Evolutionary conservation across 257 asterid species (phyloP).

Genomic region (Ehretia macrophylla): DNA sequence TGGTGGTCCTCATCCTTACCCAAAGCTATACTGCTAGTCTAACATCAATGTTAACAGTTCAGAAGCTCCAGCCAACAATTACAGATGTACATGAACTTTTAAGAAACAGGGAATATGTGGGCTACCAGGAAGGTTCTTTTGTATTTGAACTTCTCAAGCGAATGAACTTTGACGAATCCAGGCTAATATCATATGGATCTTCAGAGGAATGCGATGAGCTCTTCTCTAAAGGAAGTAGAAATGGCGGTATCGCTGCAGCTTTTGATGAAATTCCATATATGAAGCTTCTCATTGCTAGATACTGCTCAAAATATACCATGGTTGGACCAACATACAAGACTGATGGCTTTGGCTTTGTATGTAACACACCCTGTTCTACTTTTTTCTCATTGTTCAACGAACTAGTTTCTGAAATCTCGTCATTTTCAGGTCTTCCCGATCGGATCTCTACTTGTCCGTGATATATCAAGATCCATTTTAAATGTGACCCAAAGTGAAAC

Average conservation of each 20-base stretch:
- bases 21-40: conserved; percentile 54
- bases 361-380: not conserved
- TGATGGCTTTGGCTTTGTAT: conserved; percentile 37
- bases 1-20: conserved; percentile 41
- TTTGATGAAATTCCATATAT: conserved; percentile 38
- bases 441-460: conserved; percentile 13
- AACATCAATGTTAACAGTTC: conserved; percentile 46
- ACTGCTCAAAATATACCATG: conserved; percentile 25
- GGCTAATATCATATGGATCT: conserved; percentile 7
- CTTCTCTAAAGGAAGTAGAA: conserved; percentile 22
- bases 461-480: conserved; percentile 12
- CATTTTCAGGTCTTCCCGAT: conserved; percentile 12
- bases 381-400: not conserved
- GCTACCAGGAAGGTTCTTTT: conserved; percentile 17
- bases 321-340: conserved; percentile 26
- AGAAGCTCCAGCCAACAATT: conserved; percentile 44
- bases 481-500: not conserved
- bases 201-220: conserved; percentile 18
- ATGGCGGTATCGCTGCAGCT: conserved; percentile 33
- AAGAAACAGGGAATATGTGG: conserved; percentile 23
- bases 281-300: conserved; percentile 20
- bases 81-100: conserved; percentile 32
- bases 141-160: conserved; percentile 1
- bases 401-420: not conserved
- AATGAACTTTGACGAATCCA: conserved; percentile 20